Conservation (phyloP, 768 basidiomycete genomes). For the Tulasnella sp. region DNA sequence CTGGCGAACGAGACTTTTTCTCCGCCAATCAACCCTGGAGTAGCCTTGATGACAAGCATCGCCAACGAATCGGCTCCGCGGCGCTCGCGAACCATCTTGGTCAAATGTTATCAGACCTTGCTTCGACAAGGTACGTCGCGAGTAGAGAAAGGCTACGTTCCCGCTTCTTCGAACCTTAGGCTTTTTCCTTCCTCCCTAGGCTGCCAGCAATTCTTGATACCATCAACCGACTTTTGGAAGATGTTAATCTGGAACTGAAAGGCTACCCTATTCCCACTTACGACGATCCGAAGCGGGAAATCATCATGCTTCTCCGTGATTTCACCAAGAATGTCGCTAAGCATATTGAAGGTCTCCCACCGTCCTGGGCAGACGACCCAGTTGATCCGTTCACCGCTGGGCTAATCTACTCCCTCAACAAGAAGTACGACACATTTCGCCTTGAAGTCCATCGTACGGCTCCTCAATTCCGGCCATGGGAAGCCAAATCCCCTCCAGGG, state of each 20-base stretch:
- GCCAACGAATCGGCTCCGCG: constrained; percentile 47
- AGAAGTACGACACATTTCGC: not conserved
- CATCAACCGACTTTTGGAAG: not conserved
- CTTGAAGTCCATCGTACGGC: constrained; percentile 19
- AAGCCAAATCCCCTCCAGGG: not conserved
- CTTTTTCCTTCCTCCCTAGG: not conserved
- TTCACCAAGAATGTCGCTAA: constrained; percentile 10
- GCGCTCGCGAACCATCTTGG: constrained; percentile 53
- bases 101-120: constrained; percentile 52
- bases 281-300: constrained; percentile 3
- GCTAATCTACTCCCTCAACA: not conserved
- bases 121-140: constrained; percentile 46
- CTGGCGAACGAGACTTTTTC: constrained; percentile 52
- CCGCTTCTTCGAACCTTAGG: not conserved
- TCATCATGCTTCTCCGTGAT: not conserved
- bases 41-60: constrained; percentile 28
- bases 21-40: constrained; percentile 18
- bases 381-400: not conserved
- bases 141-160: not conserved
- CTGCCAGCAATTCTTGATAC: not conserved
- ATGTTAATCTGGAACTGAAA: not conserved
- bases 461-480: constrained; percentile 26
- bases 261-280: not conserved
- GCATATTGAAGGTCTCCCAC: constrained; percentile 7
- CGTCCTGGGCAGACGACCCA: not conserved